Conservation (phyloP, 371 early-diverging fungal species). For the Encephalitozoon hellem region DNA sequence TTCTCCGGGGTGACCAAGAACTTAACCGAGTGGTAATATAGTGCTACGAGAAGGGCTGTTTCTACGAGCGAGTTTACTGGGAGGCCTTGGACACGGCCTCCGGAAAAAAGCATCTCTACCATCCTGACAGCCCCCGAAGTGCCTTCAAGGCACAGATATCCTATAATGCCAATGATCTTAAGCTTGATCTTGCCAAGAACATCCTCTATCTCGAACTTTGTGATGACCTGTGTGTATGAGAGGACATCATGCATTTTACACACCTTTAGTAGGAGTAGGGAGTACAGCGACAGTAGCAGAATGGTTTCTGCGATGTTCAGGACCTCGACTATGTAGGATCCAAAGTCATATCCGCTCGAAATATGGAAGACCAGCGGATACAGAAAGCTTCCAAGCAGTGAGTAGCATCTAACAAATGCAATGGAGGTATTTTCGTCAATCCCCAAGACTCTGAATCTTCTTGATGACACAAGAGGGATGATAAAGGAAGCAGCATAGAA, state of each 20-base stretch:
- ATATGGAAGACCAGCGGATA: not conserved
- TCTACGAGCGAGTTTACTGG: not conserved
- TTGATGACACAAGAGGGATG: not conserved
- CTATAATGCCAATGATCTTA: not conserved
- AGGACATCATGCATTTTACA: not conserved
- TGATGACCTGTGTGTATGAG: not conserved
- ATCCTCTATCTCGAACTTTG: not conserved
- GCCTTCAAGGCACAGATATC: not conserved
- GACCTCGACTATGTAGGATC: not conserved
- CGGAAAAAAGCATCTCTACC: not conserved
- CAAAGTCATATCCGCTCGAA: not conserved
- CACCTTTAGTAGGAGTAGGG: not conserved
- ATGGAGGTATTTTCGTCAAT: not conserved
- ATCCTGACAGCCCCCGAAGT: not conserved
- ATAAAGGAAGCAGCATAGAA: not conserved
- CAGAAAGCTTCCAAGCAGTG: not conserved
- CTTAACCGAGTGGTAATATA: not conserved
- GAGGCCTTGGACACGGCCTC: too few relatives aligned
- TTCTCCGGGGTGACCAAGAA: not conserved
- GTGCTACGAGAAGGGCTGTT: not conserved
- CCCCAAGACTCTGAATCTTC: not conserved
- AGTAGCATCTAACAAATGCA: not conserved
- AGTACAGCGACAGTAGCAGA: not conserved
- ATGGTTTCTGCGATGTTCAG: not conserved
- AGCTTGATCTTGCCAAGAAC: not conserved